phyloP scores from a whole-genome alignment of 345 rosid genomes.

The Arabidopsis suecica region DNA sequence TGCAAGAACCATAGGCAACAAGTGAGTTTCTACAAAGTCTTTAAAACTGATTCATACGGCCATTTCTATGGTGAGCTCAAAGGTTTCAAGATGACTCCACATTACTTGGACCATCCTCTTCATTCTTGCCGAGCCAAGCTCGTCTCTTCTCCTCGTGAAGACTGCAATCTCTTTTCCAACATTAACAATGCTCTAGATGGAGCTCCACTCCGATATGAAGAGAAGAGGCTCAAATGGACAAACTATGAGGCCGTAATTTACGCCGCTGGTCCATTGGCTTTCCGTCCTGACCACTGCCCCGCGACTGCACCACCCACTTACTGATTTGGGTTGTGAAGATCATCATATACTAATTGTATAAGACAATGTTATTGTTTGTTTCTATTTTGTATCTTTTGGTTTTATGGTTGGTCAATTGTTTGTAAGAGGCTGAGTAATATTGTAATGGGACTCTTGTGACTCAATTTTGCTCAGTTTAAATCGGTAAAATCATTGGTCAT shows the following conservation, averaged over 20 bases:
- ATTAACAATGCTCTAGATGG: slow-evolving; percentile 76
- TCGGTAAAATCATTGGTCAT: slow-evolving; percentile 22
- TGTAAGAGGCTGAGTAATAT: slow-evolving; percentile 36
- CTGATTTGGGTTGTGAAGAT: slow-evolving; percentile 29
- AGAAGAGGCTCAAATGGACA: slow-evolving; percentile 54
- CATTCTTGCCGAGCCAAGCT: slow-evolving; percentile 80
- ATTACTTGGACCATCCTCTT: slow-evolving; percentile 76
- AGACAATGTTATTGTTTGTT: background rate
- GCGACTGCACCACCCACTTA: slow-evolving; percentile 47
- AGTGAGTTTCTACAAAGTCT: slow-evolving; percentile 72
- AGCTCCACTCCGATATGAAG: slow-evolving; percentile 61
- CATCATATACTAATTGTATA: slow-evolving; percentile 9
- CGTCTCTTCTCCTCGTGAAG: slow-evolving; percentile 66
- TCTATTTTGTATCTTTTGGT: slow-evolving; percentile 10
- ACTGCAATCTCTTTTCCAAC: slow-evolving; percentile 72
- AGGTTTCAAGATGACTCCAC: slow-evolving; percentile 54
- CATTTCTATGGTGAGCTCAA: slow-evolving; percentile 78
- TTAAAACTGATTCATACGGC: slow-evolving; percentile 58
- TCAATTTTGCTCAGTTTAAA: slow-evolving; percentile 15
- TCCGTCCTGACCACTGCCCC: slow-evolving; percentile 72
- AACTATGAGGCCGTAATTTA: slow-evolving; percentile 62
- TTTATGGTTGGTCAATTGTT: slow-evolving; percentile 31
- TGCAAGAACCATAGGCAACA: slow-evolving; percentile 65
- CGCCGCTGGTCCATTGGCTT: slow-evolving; percentile 88
- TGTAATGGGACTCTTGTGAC: slow-evolving; percentile 27